Evolutionary conservation across 164 flowering plant species (phyloP), one percentile per base, ranked within the genome.

Genomic region (Vitis amurensis): DNA sequence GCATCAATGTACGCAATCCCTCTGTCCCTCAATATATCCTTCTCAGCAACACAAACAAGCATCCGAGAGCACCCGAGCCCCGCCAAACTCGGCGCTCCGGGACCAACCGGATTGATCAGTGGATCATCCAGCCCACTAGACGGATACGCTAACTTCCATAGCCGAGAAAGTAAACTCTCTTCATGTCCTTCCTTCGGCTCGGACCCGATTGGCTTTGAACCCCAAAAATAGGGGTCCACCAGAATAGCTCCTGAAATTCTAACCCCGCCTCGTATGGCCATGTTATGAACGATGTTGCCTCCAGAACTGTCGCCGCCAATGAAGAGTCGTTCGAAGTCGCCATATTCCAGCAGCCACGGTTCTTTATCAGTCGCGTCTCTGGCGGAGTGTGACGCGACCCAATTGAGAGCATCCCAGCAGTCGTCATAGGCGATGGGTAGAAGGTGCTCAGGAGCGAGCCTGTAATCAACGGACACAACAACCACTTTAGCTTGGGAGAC

Each of bases 281-380:
- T 1, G 19, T 82, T 70, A 57, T 89, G 91, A 1, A 61, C 74
- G 0, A 88, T 80, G 63, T 83, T 89, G 19, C 77, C 96, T 0
- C 96, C 91, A 0, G 91, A 82, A 30, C 87, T 87, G 68, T 88
- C 96, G 1, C 96, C 96, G 8, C 75, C 87, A 2, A 87, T 8
- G 68, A 85, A 80, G 3, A 90, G 29, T 30, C 77, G 59, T 0
- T 50, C 31, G 50, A 90, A 76, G 61, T 90, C 86, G 0, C 61
- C 93, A n/a, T 74, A 61, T 1, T 75, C 71, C 2, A 11, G 19
- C 11, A 90, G 30, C 93, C 93, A 90, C 2, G 70, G 67, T 13
- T 83, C 89, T 1, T 68, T 73, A 16, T 16, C 68, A 4, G 44
- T 10, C 0, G 30, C 71, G 3, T 7, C 3, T 13, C 9, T 13